A percentile compares a stretch with the other conserved stretches of the same genome.
Conservation (phyloP, 164 flowering plant species). For the Tetracentron sinense region DNA sequence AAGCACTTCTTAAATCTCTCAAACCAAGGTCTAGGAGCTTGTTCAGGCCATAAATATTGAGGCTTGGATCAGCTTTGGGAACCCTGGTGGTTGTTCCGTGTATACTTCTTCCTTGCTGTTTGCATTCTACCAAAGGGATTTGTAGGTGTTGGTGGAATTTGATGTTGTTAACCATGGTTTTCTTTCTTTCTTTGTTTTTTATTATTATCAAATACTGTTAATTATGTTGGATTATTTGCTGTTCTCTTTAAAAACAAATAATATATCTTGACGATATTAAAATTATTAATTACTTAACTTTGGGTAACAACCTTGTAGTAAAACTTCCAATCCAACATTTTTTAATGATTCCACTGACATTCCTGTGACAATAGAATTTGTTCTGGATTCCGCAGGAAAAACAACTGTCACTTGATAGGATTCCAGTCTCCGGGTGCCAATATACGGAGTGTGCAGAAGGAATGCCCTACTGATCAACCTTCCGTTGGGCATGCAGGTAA, state of each 20-base stretch:
- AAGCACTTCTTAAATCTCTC: too few relatives aligned
- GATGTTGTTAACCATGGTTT: background rate
- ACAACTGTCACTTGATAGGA: constrained; percentile 54
- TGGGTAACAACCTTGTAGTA: background rate
- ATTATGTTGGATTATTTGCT: background rate
- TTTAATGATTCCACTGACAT: background rate
- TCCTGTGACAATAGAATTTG: background rate
- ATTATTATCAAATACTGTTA: too few relatives aligned
- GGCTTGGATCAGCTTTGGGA: too few relatives aligned
- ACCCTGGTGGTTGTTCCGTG: too few relatives aligned
- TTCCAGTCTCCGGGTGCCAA: constrained; percentile 22
- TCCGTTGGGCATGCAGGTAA: constrained; percentile 6
- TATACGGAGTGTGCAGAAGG: constrained; percentile 13
- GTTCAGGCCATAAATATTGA: too few relatives aligned
- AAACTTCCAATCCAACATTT: background rate
- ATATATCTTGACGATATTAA: background rate
- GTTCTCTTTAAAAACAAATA: background rate
- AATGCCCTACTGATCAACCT: constrained; percentile 9
- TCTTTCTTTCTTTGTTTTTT: too few relatives aligned
- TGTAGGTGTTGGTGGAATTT: background rate
- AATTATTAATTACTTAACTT: too few relatives aligned
- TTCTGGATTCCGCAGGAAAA: constrained; percentile 39
- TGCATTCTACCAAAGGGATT: background rate
- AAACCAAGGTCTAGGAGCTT: too few relatives aligned
- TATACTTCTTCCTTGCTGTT: too few relatives aligned